Evolutionary conservation across 2,329 filamentous ascomycete genomes (phyloP).

Genomic region (Ophiostoma himal-ulmi): DNA sequence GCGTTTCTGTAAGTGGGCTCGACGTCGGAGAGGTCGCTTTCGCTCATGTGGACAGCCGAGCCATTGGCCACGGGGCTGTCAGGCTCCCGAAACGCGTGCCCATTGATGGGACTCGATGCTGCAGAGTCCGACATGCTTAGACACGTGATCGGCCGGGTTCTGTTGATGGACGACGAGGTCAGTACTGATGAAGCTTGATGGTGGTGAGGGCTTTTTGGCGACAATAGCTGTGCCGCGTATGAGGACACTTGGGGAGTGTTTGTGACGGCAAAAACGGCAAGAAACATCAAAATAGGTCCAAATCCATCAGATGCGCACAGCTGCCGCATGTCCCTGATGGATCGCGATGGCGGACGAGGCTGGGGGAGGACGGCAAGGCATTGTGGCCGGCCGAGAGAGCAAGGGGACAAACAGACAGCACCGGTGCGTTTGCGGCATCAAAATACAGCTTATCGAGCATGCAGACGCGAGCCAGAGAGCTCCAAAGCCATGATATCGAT

Average conservation of each 20-base stretch:
- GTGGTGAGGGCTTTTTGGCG: slow-evolving; percentile 30
- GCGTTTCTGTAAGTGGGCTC: slow-evolving; percentile 46
- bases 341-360: slow-evolving; percentile 25
- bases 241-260: not conserved
- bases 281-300: not conserved
- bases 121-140: slow-evolving; percentile 59
- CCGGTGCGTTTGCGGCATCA: slow-evolving; percentile 17
- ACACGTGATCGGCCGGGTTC: slow-evolving; percentile 56
- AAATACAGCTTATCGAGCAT: not conserved
- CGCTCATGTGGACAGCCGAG: slow-evolving; percentile 48
- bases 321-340: slow-evolving; percentile 25
- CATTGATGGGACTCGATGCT: slow-evolving; percentile 59
- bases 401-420: not conserved
- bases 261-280: slow-evolving; percentile 17
- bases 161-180: slow-evolving; percentile 46
- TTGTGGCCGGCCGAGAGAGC: slow-evolving; percentile 17
- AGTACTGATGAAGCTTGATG: slow-evolving; percentile 32
- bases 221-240: not conserved
- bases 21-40: slow-evolving; percentile 71
- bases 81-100: slow-evolving; percentile 53
- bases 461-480: not conserved
- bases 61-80: slow-evolving; percentile 40
- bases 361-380: slow-evolving; percentile 25
- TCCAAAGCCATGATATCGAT: slow-evolving; percentile 9
- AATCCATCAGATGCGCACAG: slow-evolving; percentile 12